A percentile compares a stretch with the other conserved stretches of the same genome.
Evolutionary conservation across 2,329 filamentous ascomycete genomes (phyloP).

Genomic region (Parastagonospora avenae): DNA sequence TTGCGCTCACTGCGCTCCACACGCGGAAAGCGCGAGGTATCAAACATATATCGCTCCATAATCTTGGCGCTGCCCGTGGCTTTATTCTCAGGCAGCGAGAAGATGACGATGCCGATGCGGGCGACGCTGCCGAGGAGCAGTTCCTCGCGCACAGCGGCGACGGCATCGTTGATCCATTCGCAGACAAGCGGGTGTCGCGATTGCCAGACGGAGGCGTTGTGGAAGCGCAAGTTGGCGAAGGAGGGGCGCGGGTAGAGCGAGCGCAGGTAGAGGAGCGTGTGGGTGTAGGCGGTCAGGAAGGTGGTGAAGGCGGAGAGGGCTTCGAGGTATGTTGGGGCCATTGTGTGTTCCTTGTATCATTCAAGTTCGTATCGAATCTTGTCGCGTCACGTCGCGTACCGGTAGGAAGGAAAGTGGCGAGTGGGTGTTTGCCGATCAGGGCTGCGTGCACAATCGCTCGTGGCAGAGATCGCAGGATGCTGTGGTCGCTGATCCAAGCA

Average conservation of each 20-base stretch:
- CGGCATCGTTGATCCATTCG: constrained; percentile 81
- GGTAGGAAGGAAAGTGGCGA: background rate
- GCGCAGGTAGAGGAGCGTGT: constrained; percentile 85
- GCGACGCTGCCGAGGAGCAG: constrained; percentile 63
- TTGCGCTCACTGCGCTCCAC: constrained; percentile 55
- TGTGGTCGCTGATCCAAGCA: constrained; percentile 4
- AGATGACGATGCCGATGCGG: constrained; percentile 63
- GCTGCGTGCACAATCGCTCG: background rate
- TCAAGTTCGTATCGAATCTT: background rate
- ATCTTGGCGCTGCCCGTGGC: constrained; percentile 50
- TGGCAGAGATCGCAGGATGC: constrained; percentile 1
- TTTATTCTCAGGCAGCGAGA: constrained; percentile 42
- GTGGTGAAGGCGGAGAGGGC: constrained; percentile 74
- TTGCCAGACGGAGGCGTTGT: constrained; percentile 83
- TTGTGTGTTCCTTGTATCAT: constrained; percentile 10
- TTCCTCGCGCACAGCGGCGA: constrained; percentile 72
- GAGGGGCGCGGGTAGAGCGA: constrained; percentile 76
- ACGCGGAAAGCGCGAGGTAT: constrained; percentile 61
- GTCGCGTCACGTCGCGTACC: background rate
- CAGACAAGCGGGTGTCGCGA: constrained; percentile 85
- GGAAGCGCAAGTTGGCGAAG: constrained; percentile 79
- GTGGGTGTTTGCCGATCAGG: background rate
- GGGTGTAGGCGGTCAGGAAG: constrained; percentile 82
- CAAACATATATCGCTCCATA: constrained; percentile 65
- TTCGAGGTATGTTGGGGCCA: constrained; percentile 39